Percentiles rank a stretch among this genome's conserved stretches.
Conservation (phyloP, 441 rosid species). For the Populus tomentosa region DNA sequence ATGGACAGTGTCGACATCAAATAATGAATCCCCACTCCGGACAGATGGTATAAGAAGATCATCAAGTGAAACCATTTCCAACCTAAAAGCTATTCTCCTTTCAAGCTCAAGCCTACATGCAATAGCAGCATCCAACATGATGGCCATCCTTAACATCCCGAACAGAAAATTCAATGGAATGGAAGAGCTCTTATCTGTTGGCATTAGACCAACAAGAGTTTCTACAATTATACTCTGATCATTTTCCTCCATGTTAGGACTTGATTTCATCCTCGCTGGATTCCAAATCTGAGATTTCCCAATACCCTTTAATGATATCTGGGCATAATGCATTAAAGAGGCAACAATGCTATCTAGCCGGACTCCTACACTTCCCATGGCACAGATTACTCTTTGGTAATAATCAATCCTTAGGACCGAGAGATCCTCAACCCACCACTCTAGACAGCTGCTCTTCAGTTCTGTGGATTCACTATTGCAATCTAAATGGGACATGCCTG, state of each 20-base stretch:
- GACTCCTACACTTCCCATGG: constrained; percentile 57
- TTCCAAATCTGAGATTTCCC: constrained; percentile 51
- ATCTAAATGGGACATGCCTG: constrained; percentile 51
- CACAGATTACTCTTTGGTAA: constrained; percentile 50
- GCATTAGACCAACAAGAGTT: constrained; percentile 60
- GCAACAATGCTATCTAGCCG: constrained; percentile 48
- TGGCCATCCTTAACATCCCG: constrained; percentile 69
- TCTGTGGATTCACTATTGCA: constrained; percentile 45
- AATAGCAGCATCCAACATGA: constrained; percentile 41
- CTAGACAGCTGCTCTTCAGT: constrained; percentile 49
- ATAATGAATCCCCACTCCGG: constrained; percentile 56
- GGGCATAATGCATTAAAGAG: constrained; percentile 78
- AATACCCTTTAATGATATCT: constrained; percentile 52
- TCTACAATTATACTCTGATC: constrained; percentile 60
- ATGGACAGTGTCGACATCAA: constrained; percentile 74
- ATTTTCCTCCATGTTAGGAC: constrained; percentile 22
- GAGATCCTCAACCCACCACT: constrained; percentile 83
- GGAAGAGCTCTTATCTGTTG: constrained; percentile 41
- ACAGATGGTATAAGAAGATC: constrained; percentile 83
- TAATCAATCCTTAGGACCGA: constrained; percentile 52
- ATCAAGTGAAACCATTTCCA: constrained; percentile 64
- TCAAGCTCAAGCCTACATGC: constrained; percentile 73
- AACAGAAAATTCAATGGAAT: constrained; percentile 62
- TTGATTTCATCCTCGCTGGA: constrained; percentile 34
- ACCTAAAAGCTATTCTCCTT: constrained; percentile 48